These are phyloP conservation scores for Solanum rostratum DNA, from an alignment of 257 asterid genomes.

Conservation along the genomic window DNA sequence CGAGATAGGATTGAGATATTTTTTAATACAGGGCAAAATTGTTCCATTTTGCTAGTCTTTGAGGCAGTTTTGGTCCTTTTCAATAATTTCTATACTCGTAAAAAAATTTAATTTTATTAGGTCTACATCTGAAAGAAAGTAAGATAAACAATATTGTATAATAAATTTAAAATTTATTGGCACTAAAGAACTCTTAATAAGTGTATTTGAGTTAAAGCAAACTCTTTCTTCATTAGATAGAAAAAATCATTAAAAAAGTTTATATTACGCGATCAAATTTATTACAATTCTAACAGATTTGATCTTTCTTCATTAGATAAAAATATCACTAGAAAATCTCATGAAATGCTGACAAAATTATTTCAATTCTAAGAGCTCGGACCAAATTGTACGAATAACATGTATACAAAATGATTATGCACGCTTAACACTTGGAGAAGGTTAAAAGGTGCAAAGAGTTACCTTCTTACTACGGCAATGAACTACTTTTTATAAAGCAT, in stretches of 20 bases:
- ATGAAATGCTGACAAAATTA: too few relatives aligned
- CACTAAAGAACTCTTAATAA: background rate
- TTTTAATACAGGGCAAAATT: background rate
- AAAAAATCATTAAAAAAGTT: background rate
- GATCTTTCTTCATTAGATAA: too few relatives aligned
- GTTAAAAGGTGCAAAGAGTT: background rate
- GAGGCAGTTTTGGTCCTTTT: too few relatives aligned
- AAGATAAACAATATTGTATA: background rate
- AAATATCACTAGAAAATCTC: too few relatives aligned
- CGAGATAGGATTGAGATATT: fast-evolving
- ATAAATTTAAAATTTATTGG: background rate
- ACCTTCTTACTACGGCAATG: slow-evolving; percentile 12
- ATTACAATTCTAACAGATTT: too few relatives aligned
- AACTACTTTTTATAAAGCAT: background rate
- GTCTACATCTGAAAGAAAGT: background rate
- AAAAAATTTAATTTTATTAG: background rate
- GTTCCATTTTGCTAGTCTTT: background rate
- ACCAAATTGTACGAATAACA: background rate
- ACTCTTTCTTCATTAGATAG: background rate
- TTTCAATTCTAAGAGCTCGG: background rate
- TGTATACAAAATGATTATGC: background rate
- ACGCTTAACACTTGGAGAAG: background rate
- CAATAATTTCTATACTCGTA: background rate
- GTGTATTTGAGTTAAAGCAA: background rate
- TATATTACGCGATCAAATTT: too few relatives aligned